These are phyloP conservation scores for Solanum lignicaule DNA, from an alignment of 257 asterid genomes.

Conservation along the genomic window DNA sequence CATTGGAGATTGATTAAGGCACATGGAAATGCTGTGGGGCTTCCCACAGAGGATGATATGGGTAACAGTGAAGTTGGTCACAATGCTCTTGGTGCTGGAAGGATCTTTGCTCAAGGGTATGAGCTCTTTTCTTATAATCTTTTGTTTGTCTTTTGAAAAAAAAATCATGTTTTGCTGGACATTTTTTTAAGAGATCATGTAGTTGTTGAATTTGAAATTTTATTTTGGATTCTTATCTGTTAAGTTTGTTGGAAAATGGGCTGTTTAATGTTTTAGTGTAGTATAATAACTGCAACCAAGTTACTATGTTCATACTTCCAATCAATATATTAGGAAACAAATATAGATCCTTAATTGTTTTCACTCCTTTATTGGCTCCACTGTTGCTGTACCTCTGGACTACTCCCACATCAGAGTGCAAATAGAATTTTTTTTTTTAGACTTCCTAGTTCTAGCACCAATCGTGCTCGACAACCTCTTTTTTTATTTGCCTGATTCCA, in stretches of 20 bases:
- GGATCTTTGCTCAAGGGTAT: constrained; percentile 95
- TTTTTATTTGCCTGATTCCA: not conserved
- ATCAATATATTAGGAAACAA: not conserved
- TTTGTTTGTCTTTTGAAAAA: not conserved
- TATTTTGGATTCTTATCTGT: not conserved
- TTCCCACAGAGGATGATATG: constrained; percentile 98
- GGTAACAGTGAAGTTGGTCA: constrained; percentile 99
- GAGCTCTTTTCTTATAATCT: constrained; percentile 5
- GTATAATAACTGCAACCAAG: not conserved
- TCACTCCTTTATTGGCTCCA: not conserved
- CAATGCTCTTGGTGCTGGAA: constrained; percentile 99
- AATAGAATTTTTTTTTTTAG: not conserved
- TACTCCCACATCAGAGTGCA: not conserved
- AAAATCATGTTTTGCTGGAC: not conserved
- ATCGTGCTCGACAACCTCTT: not conserved
- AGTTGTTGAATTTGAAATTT: not conserved
- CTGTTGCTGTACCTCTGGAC: not conserved
- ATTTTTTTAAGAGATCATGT: not conserved
- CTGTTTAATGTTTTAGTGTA: not conserved
- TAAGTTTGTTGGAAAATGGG: not conserved
- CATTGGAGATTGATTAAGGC: constrained; percentile 94
- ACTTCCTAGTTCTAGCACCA: not conserved
- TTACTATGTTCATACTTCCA: not conserved
- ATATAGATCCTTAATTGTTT: not conserved
- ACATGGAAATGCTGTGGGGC: constrained; percentile 89